phyloP scores from a whole-genome alignment of 1,284 basidiomycete species.

The Fomitopsis pinicola region DNA sequence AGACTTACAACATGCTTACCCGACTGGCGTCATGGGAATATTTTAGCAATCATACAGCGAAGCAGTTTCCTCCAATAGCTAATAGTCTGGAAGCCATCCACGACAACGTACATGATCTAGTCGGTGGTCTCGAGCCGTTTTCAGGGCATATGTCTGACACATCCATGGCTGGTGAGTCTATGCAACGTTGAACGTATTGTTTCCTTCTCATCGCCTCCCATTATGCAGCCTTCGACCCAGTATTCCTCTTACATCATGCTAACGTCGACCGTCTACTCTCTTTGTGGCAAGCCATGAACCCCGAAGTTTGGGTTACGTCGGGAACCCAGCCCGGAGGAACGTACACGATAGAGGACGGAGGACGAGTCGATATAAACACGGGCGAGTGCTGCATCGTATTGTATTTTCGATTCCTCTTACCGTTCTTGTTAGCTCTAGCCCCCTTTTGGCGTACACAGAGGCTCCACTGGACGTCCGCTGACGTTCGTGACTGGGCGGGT shows the following conservation, averaged over 20 bases:
- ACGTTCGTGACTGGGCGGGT: constrained; percentile 13
- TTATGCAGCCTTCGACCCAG: constrained; percentile 40
- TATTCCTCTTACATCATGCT: constrained; percentile 45
- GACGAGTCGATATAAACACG: constrained; percentile 29
- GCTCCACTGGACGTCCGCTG: constrained; percentile 29
- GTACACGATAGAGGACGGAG: constrained; percentile 29
- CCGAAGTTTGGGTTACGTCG: constrained; percentile 31
- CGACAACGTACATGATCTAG: constrained; percentile 38
- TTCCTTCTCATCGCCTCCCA: background rate
- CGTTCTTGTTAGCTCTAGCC: constrained; percentile 22
- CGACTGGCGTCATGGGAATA: constrained; percentile 35
- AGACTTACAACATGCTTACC: constrained; percentile 37
- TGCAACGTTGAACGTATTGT: background rate
- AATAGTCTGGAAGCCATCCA: constrained; percentile 49
- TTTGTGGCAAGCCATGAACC: constrained; percentile 41
- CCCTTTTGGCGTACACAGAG: constrained; percentile 28
- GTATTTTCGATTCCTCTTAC: background rate
- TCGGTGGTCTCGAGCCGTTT: constrained; percentile 27
- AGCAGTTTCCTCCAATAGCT: constrained; percentile 31
- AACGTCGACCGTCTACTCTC: constrained; percentile 44
- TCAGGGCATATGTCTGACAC: constrained; percentile 44
- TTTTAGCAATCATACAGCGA: constrained; percentile 42
- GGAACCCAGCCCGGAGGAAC: constrained; percentile 30
- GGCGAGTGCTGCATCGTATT: constrained; percentile 19
- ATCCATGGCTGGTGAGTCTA: constrained; percentile 26